Percentiles rank a stretch among this genome's conserved stretches.
These are phyloP conservation scores for Beauveria sp. DNA, from an alignment of 2,329 filamentous ascomycete genomes.

Conservation along the genomic window DNA sequence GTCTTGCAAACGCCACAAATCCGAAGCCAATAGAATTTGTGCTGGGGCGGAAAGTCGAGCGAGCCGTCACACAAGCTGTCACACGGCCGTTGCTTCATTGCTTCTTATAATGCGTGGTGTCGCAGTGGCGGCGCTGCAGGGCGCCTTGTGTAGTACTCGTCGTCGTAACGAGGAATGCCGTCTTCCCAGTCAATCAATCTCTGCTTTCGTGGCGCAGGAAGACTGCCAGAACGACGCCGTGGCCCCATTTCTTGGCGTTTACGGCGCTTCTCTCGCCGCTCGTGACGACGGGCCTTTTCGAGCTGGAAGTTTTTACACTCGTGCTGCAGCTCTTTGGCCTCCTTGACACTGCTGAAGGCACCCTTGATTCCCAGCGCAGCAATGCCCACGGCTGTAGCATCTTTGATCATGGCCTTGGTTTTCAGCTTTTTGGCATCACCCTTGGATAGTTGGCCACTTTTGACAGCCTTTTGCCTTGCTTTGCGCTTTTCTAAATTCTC, in stretches of 20 bases:
- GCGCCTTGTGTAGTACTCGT: slow-evolving; percentile 32
- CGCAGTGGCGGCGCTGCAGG: slow-evolving; percentile 3
- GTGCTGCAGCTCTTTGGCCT: slow-evolving; percentile 41
- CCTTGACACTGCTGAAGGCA: slow-evolving; percentile 48
- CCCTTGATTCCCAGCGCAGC: slow-evolving; percentile 51
- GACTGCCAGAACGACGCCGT: slow-evolving; percentile 36
- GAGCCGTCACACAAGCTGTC: background rate
- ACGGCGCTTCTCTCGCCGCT: slow-evolving; percentile 30
- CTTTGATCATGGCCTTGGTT: slow-evolving; percentile 48
- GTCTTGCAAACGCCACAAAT: background rate
- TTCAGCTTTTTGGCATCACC: slow-evolving; percentile 49
- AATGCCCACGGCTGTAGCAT: slow-evolving; percentile 51
- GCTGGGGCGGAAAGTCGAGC: background rate
- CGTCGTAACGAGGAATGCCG: slow-evolving; percentile 35
- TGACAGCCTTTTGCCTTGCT: slow-evolving; percentile 44
- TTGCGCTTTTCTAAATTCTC: slow-evolving; percentile 51
- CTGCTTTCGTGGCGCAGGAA: slow-evolving; percentile 34
- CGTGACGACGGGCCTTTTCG: slow-evolving; percentile 42
- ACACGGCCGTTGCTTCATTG: background rate
- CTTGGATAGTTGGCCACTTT: slow-evolving; percentile 42
- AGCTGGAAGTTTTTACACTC: slow-evolving; percentile 42
- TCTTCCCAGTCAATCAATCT: slow-evolving; percentile 31
- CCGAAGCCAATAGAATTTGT: background rate
- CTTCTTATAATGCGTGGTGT: background rate
- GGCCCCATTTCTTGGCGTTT: slow-evolving; percentile 22